These are phyloP conservation scores for Acmispon strigosus DNA, from an alignment of 306 rosid genomes.

Conservation along the genomic window DNA sequence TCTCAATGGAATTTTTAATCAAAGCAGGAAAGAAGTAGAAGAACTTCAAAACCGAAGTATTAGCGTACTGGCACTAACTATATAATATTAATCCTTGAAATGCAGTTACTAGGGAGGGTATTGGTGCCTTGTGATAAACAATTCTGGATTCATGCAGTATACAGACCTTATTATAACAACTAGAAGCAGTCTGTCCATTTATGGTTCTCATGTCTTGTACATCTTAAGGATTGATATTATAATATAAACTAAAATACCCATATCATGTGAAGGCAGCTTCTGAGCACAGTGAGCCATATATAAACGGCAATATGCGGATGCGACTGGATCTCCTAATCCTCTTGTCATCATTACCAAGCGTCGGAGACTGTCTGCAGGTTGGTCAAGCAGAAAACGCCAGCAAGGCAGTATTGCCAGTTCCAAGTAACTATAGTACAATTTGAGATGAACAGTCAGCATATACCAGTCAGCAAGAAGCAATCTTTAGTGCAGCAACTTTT, in stretches of 20 bases:
- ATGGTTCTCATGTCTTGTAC: background rate
- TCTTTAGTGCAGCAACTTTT: background rate
- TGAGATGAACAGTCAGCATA: slow-evolving; percentile 20
- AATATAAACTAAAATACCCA: slow-evolving; percentile 39
- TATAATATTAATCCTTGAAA: background rate
- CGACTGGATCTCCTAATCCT: slow-evolving; percentile 91
- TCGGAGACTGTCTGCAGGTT: slow-evolving; percentile 46
- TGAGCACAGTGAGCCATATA: slow-evolving; percentile 68
- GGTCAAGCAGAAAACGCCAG: slow-evolving; percentile 71
- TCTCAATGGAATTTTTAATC: background rate
- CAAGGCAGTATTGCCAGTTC: slow-evolving; percentile 94
- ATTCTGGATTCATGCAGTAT: background rate
- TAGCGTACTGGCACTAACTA: slow-evolving; percentile 3
- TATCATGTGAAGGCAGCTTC: slow-evolving; percentile 67
- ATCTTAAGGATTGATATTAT: background rate
- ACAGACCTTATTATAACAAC: background rate
- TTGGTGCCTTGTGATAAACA: background rate
- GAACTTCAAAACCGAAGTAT: slow-evolving; percentile 4
- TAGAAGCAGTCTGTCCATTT: background rate
- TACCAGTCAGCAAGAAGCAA: slow-evolving; percentile 12
- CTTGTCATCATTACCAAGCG: slow-evolving; percentile 87
- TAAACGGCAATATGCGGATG: slow-evolving; percentile 79
- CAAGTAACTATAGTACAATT: slow-evolving; percentile 60
- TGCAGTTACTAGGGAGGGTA: background rate
- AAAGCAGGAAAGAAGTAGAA: background rate